A percentile compares a stretch with the other conserved stretches of the same genome.
Conservation (phyloP, 306 rosid genomes). For the Cucumis sativus region Cucumber_9930_V3 NC_026658.2:14397501-14398000, state of each 20-base stretch:
- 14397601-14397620: not conserved
- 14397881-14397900: conserved; percentile 42
- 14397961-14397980: conserved; percentile 48
- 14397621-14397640: not conserved
- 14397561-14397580: not conserved
- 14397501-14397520: not conserved
- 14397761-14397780: not conserved
- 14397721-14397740: not conserved
- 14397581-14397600: not conserved
- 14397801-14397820: conserved; percentile 46
- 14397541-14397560: not conserved
- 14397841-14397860: conserved; percentile 9
- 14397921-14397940: conserved; percentile 71
- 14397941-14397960: conserved; percentile 45
- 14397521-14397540: not conserved
- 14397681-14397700: not conserved
- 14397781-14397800: not conserved
- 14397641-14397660: not conserved
- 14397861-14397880: conserved; percentile 23
- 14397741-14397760: not conserved
- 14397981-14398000: conserved; percentile 58
- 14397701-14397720: not conserved
- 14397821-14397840: conserved; percentile 58
- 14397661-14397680: not conserved
- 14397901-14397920: conserved; percentile 53